Evolutionary conservation across 495 filamentous ascomycete species (phyloP).

Genomic region (Trichocladium uniseriatum): DNA sequence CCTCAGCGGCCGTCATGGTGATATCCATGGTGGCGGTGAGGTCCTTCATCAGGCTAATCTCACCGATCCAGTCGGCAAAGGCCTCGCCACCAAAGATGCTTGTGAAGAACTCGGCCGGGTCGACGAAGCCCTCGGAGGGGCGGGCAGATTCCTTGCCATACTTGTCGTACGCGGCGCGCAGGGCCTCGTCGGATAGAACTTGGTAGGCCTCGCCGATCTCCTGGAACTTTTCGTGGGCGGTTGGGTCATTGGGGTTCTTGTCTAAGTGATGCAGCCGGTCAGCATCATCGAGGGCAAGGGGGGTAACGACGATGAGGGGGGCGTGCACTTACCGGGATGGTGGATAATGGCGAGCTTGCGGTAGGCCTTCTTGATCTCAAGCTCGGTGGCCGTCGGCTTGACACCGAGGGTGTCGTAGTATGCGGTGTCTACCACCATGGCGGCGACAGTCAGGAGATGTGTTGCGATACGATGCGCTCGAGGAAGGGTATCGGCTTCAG

Average conservation of each 20-base stretch:
- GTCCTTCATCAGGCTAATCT: constrained; percentile 89
- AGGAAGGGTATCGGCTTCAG: not conserved
- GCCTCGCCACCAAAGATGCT: constrained; percentile 98
- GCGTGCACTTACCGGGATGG: constrained; percentile 44
- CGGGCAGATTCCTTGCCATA: constrained; percentile 88
- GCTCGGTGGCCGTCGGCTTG: constrained; percentile 75
- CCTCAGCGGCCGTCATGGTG: constrained; percentile 62
- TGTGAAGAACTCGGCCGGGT: constrained; percentile 95
- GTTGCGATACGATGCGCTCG: not conserved
- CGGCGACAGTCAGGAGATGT: constrained; percentile 10
- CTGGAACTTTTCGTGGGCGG: constrained; percentile 90
- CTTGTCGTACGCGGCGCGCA: constrained; percentile 90
- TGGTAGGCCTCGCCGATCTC: constrained; percentile 96
- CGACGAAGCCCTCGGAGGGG: constrained; percentile 84
- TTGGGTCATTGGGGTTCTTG: constrained; percentile 96
- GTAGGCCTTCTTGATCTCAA: constrained; percentile 99
- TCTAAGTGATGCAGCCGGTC: constrained; percentile 42
- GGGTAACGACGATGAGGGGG: constrained; percentile 2
- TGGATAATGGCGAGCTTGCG: constrained; percentile 80
- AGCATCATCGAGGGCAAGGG: not conserved
- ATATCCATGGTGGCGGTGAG: constrained; percentile 87
- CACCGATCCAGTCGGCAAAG: constrained; percentile 83
- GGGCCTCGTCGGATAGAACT: constrained; percentile 77
- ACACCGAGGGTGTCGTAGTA: constrained; percentile 93
- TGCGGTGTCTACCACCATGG: constrained; percentile 74